A percentile compares a stretch with the other conserved stretches of the same genome.
These are phyloP conservation scores for Tetracladium setigerum DNA, from an alignment of 495 filamentous ascomycete species.

Conservation along the genomic window DNA sequence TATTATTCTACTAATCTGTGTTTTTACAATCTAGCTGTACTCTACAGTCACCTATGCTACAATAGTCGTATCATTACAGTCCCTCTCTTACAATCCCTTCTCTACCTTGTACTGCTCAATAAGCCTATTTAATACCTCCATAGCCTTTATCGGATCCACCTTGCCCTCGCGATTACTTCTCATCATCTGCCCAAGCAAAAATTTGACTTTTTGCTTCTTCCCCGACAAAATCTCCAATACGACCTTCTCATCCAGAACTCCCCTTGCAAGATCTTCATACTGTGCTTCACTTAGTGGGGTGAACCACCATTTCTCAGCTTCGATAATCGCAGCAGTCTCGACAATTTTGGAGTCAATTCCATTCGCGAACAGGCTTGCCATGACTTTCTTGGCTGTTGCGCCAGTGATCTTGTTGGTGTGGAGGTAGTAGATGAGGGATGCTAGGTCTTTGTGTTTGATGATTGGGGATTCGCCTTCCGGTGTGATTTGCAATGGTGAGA, in stretches of 20 bases:
- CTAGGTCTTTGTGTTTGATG: constrained; percentile 53
- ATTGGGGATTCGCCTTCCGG: constrained; percentile 30
- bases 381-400: constrained; percentile 65
- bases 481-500: constrained; percentile 21
- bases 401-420: constrained; percentile 63
- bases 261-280: constrained; percentile 48
- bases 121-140: constrained; percentile 23
- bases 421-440: constrained; percentile 58
- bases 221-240: constrained; percentile 59
- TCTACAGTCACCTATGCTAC: no score
- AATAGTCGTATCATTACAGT: no score
- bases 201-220: constrained; percentile 69
- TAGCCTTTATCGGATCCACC: constrained; percentile 68
- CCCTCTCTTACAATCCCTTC: no score
- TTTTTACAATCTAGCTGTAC: no score
- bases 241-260: constrained; percentile 48
- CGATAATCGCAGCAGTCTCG: constrained; percentile 51
- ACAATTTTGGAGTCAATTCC: constrained; percentile 37
- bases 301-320: constrained; percentile 58
- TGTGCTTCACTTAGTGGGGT: constrained; percentile 50
- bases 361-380: constrained; percentile 49
- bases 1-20: no score
- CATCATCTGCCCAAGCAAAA: constrained; percentile 91
- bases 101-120: constrained; percentile 11
- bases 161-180: constrained; percentile 62